Evolutionary conservation across 768 basidiomycete genomes (phyloP).

Genomic region (Exidia glandulosa): DNA sequence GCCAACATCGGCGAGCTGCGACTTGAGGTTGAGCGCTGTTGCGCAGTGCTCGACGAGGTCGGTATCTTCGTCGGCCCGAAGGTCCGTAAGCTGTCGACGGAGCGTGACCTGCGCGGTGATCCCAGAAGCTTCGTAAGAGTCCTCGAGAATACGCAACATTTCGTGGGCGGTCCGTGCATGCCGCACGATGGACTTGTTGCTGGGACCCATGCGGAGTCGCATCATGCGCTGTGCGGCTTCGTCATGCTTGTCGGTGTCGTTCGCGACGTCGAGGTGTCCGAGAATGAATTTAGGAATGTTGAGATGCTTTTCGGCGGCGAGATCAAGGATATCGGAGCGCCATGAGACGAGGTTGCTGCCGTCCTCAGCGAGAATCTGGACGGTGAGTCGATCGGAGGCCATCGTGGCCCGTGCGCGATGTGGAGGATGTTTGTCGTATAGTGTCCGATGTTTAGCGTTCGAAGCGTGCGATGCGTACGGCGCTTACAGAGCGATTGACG

Average conservation of each 20-base stretch:
- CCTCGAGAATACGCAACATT: neutral
- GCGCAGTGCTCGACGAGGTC: neutral
- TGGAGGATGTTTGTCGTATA: neutral
- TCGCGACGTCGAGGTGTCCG: neutral
- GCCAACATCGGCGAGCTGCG: neutral
- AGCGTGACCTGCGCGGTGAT: neutral
- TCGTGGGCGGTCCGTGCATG: neutral
- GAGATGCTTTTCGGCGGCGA: neutral
- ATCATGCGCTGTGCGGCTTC: neutral
- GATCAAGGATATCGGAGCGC: neutral
- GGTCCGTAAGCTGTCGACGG: neutral
- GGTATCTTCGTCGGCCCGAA: neutral
- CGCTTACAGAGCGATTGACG: too few relatives aligned
- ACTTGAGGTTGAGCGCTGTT: neutral
- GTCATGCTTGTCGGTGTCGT: neutral
- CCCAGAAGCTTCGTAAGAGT: neutral
- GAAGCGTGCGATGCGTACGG: neutral
- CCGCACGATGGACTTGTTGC: neutral
- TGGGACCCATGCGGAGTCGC: neutral
- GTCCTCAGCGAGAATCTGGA: neutral
- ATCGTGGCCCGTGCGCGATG: neutral
- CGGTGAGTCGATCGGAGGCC: neutral
- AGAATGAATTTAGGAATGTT: neutral
- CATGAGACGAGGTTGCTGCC: neutral
- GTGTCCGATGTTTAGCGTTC: neutral